Percentiles rank a stretch among this genome's conserved stretches.
Evolutionary conservation across 2,329 filamentous ascomycete genomes (phyloP).

Genomic region (Pyricularia pennisetigena): DNA sequence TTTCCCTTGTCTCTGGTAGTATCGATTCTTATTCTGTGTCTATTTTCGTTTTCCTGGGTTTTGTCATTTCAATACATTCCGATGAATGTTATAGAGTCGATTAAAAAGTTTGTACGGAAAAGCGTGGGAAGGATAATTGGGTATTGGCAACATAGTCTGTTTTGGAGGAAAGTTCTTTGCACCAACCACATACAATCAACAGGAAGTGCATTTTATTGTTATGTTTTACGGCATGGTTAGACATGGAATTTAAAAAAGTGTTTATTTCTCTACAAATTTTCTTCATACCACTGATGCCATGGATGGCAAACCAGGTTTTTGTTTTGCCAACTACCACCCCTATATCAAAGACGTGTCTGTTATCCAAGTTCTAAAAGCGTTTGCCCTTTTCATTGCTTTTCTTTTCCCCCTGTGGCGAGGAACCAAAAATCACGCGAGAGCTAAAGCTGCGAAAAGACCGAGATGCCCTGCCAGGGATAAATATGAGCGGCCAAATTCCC

Average conservation of each 20-base stretch:
- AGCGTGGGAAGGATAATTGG: neutral
- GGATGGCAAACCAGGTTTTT: too few relatives aligned
- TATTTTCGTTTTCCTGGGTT: neutral
- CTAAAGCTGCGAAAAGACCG: too few relatives aligned
- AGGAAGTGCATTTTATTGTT: neutral
- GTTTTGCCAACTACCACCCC: too few relatives aligned
- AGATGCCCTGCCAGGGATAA: too few relatives aligned
- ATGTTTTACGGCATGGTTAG: neutral
- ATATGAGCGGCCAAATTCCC: too few relatives aligned
- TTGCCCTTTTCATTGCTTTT: too few relatives aligned
- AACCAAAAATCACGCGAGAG: too few relatives aligned
- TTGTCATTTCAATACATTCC: neutral
- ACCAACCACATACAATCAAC: neutral
- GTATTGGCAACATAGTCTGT: neutral
- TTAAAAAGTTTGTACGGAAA: neutral
- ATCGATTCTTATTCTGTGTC: neutral
- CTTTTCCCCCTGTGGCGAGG: too few relatives aligned
- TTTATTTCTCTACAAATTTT: neutral
- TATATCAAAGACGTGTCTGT: too few relatives aligned
- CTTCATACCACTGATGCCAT: neutral
- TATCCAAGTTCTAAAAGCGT: too few relatives aligned
- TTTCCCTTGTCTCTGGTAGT: neutral
- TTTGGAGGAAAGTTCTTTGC: neutral
- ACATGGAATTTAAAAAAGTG: neutral
- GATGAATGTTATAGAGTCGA: neutral